These are phyloP conservation scores for Metarhizium robertsii DNA, from an alignment of 2,329 filamentous ascomycete species.

Conservation along the genomic window DNA sequence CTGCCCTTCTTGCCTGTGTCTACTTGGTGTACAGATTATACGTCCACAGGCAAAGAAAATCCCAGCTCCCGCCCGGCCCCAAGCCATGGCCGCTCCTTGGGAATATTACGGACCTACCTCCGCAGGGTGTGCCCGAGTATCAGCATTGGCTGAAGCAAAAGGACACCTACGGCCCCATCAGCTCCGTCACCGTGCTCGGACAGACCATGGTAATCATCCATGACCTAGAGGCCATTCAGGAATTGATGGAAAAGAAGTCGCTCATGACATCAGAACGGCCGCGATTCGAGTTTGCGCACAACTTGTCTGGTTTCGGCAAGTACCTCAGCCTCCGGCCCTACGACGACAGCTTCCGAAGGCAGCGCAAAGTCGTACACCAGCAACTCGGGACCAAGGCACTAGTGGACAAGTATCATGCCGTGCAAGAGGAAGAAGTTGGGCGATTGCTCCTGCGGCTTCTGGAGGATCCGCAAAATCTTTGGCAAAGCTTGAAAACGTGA, in stretches of 20 bases:
- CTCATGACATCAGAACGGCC: conserved; percentile 13
- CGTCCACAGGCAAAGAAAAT: too few relatives aligned
- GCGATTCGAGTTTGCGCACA: background rate
- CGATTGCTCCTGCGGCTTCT: background rate
- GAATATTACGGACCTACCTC: conserved; percentile 35
- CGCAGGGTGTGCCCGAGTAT: conserved; percentile 17
- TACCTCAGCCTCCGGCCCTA: background rate
- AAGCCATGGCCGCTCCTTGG: conserved; percentile 30
- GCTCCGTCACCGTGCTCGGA: conserved; percentile 12
- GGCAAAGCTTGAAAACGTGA: background rate
- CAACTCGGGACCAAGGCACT: background rate
- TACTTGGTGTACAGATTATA: too few relatives aligned
- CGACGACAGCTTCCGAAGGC: background rate
- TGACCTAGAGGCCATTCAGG: conserved; percentile 21
- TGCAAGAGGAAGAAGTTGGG: background rate
- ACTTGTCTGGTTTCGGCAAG: background rate
- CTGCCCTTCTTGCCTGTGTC: too few relatives aligned
- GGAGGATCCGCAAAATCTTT: background rate
- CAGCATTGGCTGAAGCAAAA: conserved; percentile 24
- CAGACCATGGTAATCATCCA: conserved; percentile 29
- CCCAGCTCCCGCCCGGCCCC: conserved; percentile 13
- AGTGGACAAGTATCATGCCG: conserved; percentile 11
- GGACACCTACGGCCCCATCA: conserved; percentile 17
- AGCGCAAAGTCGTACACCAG: background rate
- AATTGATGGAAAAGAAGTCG: conserved; percentile 24